These are phyloP conservation scores for Spergularia marina DNA, from an alignment of 148 eudicot species.

Conservation along the genomic window DNA sequence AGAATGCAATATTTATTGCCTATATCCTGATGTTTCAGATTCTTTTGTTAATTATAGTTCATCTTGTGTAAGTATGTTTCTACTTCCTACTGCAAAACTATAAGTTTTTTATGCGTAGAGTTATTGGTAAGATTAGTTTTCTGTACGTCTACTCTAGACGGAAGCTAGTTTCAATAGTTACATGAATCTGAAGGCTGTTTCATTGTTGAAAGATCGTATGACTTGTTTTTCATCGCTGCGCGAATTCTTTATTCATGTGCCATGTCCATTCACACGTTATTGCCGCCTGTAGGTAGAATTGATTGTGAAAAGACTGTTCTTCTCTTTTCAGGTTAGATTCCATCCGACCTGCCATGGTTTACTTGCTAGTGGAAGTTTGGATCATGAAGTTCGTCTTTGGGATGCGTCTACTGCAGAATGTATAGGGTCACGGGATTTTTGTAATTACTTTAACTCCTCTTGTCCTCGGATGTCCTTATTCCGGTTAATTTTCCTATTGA, in stretches of 20 bases:
- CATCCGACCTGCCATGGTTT: slow-evolving; percentile 60
- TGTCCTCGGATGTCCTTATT: slow-evolving; percentile 2
- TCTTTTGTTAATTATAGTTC: not conserved
- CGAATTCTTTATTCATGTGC: not conserved
- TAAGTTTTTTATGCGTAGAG: not conserved
- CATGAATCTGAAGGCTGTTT: not conserved
- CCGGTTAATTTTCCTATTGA: not conserved
- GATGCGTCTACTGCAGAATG: slow-evolving; percentile 90
- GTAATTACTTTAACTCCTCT: slow-evolving; percentile 39
- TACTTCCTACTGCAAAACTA: not conserved
- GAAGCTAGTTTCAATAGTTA: not conserved
- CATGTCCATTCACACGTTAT: not conserved
- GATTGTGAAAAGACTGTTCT: not conserved
- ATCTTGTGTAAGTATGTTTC: not conserved
- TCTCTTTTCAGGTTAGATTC: slow-evolving; percentile 33
- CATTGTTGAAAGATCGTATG: not conserved
- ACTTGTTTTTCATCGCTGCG: too few relatives aligned
- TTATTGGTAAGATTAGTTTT: not conserved
- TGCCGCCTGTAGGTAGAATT: not conserved
- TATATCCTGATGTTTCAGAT: not conserved
- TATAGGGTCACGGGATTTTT: slow-evolving; percentile 86
- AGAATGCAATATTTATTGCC: not conserved
- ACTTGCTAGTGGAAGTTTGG: slow-evolving; percentile 96
- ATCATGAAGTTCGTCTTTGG: slow-evolving; percentile 99
- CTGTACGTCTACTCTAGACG: not conserved